These are phyloP conservation scores for Centrapalus pauciflorus DNA, from an alignment of 129 eudicot species.

Conservation along the genomic window DNA sequence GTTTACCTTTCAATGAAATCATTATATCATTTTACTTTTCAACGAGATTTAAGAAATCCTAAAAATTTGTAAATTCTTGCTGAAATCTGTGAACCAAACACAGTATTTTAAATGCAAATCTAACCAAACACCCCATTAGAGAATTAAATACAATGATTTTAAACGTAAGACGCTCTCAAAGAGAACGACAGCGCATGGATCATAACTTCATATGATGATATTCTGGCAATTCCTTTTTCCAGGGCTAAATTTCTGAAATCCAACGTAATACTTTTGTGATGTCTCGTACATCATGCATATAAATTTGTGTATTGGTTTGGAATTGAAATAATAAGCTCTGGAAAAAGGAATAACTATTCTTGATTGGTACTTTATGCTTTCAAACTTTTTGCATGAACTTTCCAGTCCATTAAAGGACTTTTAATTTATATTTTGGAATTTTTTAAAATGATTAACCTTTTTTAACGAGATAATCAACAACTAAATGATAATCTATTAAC, in stretches of 20 bases:
- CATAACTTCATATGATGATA: too few relatives aligned
- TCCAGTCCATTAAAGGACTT: conserved; percentile 1
- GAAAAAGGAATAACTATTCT: conserved; percentile 3
- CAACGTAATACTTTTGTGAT: not conserved
- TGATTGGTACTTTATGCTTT: conserved; percentile 18
- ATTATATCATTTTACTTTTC: not conserved
- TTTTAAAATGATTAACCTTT: too few relatives aligned
- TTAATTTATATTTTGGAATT: not conserved
- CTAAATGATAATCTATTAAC: not conserved
- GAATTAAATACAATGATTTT: not conserved
- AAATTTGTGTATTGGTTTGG: not conserved
- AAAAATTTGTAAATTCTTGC: too few relatives aligned
- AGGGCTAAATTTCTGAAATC: not conserved
- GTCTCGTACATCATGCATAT: not conserved
- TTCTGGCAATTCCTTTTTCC: not conserved
- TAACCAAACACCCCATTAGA: not conserved
- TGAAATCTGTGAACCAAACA: too few relatives aligned
- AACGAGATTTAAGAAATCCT: too few relatives aligned
- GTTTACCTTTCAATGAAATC: not conserved
- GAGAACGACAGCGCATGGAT: not conserved
- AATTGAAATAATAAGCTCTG: not conserved
- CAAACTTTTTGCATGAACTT: conserved; percentile 20
- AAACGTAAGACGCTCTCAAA: not conserved
- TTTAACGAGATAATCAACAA: too few relatives aligned
- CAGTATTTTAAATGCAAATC: too few relatives aligned